A percentile compares a stretch with the other conserved stretches of the same genome.
These are phyloP conservation scores for Rostrohypoxylon terebratum DNA, from an alignment of 495 filamentous ascomycete species.

Conservation along the genomic window DNA sequence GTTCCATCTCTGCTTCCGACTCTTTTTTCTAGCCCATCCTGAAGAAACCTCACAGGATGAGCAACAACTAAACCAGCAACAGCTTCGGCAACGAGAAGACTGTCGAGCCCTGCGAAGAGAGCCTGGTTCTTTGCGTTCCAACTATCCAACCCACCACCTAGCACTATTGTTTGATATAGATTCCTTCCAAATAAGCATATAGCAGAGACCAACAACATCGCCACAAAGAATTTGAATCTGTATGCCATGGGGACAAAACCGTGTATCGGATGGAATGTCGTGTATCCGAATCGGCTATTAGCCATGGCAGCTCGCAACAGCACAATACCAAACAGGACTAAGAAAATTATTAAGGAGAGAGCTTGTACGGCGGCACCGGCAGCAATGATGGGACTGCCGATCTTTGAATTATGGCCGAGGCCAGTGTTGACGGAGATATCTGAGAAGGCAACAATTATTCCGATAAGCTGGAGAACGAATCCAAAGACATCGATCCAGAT, in stretches of 20 bases:
- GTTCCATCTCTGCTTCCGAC: constrained; percentile 12
- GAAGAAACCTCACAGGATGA: constrained; percentile 36
- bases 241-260: constrained; percentile 41
- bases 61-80: constrained; percentile 36
- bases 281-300: constrained; percentile 36
- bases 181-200: constrained; percentile 35
- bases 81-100: constrained; percentile 38
- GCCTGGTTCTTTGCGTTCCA: constrained; percentile 41
- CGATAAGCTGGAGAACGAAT: constrained; percentile 34
- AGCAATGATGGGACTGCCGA: constrained; percentile 39
- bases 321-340: constrained; percentile 30
- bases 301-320: constrained; percentile 35
- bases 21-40: constrained; percentile 38
- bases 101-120: constrained; percentile 37
- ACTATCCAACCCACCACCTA: constrained; percentile 49
- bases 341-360: constrained; percentile 31
- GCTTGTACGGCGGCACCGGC: constrained; percentile 32
- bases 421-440: constrained; percentile 37
- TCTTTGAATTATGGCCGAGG: constrained; percentile 24
- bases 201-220: constrained; percentile 34
- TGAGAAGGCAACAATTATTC: constrained; percentile 42
- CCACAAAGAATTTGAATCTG: constrained; percentile 42
- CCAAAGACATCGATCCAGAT: constrained; percentile 38
- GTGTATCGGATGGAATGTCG: constrained; percentile 40
- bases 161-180: constrained; percentile 33